A percentile compares a stretch with the other conserved stretches of the same genome.
Conservation (phyloP, 768 basidiomycete species). For the Candolleomyces efflorescens region DNA sequence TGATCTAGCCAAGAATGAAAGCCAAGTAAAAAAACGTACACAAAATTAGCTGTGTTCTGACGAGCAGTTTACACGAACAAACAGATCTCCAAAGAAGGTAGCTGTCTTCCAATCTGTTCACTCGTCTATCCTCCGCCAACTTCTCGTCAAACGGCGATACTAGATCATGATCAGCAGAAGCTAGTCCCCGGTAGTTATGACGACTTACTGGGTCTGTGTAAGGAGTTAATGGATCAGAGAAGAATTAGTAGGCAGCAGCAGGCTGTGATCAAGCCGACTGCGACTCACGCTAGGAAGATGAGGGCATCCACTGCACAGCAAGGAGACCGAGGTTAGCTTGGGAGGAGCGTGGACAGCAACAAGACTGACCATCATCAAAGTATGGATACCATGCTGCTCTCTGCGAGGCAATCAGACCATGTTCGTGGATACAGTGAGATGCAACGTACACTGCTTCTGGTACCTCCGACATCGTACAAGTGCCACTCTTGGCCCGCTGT, state of each 20-base stretch:
- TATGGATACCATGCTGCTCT: constrained; percentile 75
- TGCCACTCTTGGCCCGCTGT: constrained; percentile 70
- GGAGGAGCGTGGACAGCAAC: background rate
- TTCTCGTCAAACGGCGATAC: constrained; percentile 83
- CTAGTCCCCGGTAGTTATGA: background rate
- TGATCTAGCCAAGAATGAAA: background rate
- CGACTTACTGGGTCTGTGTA: constrained; percentile 37
- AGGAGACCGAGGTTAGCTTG: constrained; percentile 8
- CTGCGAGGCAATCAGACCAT: constrained; percentile 28
- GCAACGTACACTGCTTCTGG: constrained; percentile 55
- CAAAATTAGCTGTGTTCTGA: constrained; percentile 51
- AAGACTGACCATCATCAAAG: constrained; percentile 61
- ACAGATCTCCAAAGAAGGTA: constrained; percentile 75
- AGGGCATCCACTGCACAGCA: constrained; percentile 58
- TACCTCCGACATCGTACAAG: constrained; percentile 80
- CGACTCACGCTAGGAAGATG: constrained; percentile 69
- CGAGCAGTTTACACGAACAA: constrained; percentile 60
- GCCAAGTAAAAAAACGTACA: constrained; percentile 26
- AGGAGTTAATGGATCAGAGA: constrained; percentile 5
- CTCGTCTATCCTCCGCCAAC: constrained; percentile 60
- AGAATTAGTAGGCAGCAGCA: constrained; percentile 2
- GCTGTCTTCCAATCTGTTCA: constrained; percentile 78
- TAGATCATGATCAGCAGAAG: constrained; percentile 15
- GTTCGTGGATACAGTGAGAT: constrained; percentile 1
- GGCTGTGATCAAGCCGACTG: background rate